phyloP scores from a whole-genome alignment of 495 filamentous ascomycete species.

The Achaetomiella virescens region DNA sequence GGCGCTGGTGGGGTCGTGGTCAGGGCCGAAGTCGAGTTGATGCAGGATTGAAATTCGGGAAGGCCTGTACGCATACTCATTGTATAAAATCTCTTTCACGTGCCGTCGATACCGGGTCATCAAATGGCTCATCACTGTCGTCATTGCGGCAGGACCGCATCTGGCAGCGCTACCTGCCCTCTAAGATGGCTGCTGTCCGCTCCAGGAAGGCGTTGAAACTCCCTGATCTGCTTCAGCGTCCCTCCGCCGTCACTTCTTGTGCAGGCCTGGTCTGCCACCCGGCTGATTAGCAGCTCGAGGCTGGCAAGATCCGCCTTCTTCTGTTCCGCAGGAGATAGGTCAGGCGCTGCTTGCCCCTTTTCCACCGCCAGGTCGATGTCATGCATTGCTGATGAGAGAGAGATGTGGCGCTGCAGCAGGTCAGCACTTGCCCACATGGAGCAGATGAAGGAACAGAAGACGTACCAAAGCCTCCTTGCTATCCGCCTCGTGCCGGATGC shows the following conservation, averaged over 20 bases:
- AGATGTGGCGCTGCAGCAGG: constrained; percentile 36
- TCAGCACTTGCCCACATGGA: constrained; percentile 4
- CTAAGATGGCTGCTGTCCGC: constrained; percentile 43
- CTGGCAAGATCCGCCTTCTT: constrained; percentile 39
- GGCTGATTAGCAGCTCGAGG: constrained; percentile 44
- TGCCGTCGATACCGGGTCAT: constrained; percentile 5
- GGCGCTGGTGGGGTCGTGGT: constrained; percentile 8
- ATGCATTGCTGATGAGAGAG: constrained; percentile 47
- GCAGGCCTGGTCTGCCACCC: constrained; percentile 41
- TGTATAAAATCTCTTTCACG: constrained; percentile 6
- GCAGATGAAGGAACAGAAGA: background rate
- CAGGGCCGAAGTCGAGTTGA: background rate
- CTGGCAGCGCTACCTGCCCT: constrained; percentile 29
- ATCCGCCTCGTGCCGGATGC: constrained; percentile 51
- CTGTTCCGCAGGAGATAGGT: constrained; percentile 32
- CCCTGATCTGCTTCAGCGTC: constrained; percentile 45
- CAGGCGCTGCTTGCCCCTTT: constrained; percentile 36
- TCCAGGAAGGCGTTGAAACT: constrained; percentile 54
- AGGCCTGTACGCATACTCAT: constrained; percentile 7
- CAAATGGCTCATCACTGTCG: constrained; percentile 5
- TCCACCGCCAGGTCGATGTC: constrained; percentile 51
- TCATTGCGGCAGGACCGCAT: background rate
- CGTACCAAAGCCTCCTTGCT: constrained; percentile 40
- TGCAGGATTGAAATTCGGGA: background rate
- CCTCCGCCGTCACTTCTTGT: constrained; percentile 41